These are phyloP conservation scores for Penium margaritaceum DNA, from an alignment of 139 green algal species.

Conservation along the genomic window DNA sequence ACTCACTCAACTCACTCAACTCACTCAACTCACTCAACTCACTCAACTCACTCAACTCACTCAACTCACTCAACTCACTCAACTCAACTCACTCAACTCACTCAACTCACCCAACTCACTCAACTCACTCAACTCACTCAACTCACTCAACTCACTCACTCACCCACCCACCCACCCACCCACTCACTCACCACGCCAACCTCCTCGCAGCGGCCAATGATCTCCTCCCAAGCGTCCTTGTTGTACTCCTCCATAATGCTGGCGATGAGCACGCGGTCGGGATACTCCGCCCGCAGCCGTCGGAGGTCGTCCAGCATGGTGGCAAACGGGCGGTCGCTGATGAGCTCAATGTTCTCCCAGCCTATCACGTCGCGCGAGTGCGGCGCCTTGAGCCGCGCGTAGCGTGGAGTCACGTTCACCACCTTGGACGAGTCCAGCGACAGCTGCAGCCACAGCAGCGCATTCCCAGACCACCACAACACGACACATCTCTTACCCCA, in stretches of 20 bases:
- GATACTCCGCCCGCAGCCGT: constrained; percentile 85
- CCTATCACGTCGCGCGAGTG: constrained; percentile 64
- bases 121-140: neutral
- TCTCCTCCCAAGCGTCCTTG: constrained; percentile 81
- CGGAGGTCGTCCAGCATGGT: constrained; percentile 75
- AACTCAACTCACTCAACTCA: no score
- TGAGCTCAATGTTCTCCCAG: constrained; percentile 94
- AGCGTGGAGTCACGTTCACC: constrained; percentile 90
- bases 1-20: no score
- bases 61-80: no score
- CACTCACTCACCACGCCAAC: constrained; percentile 60
- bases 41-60: no score
- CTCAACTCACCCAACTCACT: no score
- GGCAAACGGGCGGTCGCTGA: constrained; percentile 84
- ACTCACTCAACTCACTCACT: neutral
- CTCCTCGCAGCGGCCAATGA: constrained; percentile 78
- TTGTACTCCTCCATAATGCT: constrained; percentile 87
- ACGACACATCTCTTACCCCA: no score
- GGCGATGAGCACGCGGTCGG: constrained; percentile 81
- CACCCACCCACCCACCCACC: neutral
- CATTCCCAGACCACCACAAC: no score
- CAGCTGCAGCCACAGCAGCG: no score
- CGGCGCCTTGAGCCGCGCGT: constrained; percentile 73
- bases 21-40: no score
- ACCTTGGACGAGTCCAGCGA: constrained; percentile 80